Conservation (phyloP, 306 rosid species). For the Elaeagnus macrophylla region DNA sequence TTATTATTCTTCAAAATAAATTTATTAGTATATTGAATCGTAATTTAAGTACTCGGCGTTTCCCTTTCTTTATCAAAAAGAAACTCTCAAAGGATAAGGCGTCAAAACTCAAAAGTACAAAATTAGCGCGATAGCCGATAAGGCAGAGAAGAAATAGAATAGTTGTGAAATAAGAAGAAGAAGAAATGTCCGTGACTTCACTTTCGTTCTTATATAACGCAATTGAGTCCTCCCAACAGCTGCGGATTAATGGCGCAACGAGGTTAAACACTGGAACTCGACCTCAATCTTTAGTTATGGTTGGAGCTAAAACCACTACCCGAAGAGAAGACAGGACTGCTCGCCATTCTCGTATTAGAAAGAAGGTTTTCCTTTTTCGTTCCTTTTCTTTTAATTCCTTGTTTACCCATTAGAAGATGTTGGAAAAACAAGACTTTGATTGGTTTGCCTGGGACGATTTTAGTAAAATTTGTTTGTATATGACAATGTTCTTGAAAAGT, state of each 20-base stretch:
- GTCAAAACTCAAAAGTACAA: not conserved
- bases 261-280: not conserved
- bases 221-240: not conserved
- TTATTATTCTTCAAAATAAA: no score
- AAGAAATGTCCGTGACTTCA: not conserved
- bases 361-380: conserved; percentile 25
- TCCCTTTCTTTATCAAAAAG: no score
- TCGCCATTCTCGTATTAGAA: conserved; percentile 54
- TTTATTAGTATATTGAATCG: no score
- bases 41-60: no score
- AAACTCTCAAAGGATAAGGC: conserved; percentile 1
- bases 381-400: not conserved
- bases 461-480: no score
- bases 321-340: conserved; percentile 55
- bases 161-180: no score
- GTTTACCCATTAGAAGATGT: not conserved
- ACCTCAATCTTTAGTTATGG: conserved; percentile 21
- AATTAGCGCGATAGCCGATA: not conserved
- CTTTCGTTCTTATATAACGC: not conserved
- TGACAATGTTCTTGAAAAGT: no score
- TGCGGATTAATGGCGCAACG: not conserved
- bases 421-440: not conserved
- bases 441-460: no score
- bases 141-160: not conserved
- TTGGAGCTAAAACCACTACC: conserved; percentile 44